Percentiles rank a stretch among this genome's conserved stretches.
These are phyloP conservation scores for Penicillium malachiteum DNA, from an alignment of 495 filamentous ascomycete species.

Conservation along the genomic window DNA sequence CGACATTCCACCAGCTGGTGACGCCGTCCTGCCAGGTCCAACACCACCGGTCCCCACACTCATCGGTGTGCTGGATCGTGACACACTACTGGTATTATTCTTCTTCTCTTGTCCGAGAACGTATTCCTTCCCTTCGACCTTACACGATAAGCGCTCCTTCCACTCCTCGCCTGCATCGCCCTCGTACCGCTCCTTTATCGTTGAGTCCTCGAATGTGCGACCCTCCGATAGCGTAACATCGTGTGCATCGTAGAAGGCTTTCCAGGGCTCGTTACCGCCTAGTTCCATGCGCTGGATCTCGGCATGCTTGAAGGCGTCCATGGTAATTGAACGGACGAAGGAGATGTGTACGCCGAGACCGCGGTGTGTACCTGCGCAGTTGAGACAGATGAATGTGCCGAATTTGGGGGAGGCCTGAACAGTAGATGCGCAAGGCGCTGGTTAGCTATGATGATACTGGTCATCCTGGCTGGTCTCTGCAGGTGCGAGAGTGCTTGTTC, in stretches of 20 bases:
- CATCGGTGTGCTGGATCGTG: constrained; percentile 36
- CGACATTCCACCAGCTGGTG: constrained; percentile 25
- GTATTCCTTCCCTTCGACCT: constrained; percentile 82
- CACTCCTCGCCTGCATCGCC: constrained; percentile 89
- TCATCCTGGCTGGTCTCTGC: neutral
- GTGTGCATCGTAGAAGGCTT: constrained; percentile 75
- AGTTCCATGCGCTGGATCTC: constrained; percentile 85
- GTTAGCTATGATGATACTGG: constrained; percentile 3
- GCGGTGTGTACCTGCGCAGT: constrained; percentile 91
- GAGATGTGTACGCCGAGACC: constrained; percentile 96
- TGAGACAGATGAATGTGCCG: constrained; percentile 93
- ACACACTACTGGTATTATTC: constrained; percentile 18
- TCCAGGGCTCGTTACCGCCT: constrained; percentile 86
- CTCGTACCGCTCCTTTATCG: constrained; percentile 79
- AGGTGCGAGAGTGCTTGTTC: no score
- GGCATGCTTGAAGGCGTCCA: constrained; percentile 92
- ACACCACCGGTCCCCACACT: constrained; percentile 17
- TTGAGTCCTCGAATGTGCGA: constrained; percentile 69
- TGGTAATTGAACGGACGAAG: constrained; percentile 92
- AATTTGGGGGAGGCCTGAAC: constrained; percentile 66
- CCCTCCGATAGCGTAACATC: constrained; percentile 57
- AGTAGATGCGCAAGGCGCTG: neutral
- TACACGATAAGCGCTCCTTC: constrained; percentile 84
- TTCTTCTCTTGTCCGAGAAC: constrained; percentile 60
- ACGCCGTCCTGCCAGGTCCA: constrained; percentile 24